A percentile compares a stretch with the other conserved stretches of the same genome.
Evolutionary conservation across 2,329 filamentous ascomycete genomes (phyloP).

Genomic region (Epichloe uncinata): DNA sequence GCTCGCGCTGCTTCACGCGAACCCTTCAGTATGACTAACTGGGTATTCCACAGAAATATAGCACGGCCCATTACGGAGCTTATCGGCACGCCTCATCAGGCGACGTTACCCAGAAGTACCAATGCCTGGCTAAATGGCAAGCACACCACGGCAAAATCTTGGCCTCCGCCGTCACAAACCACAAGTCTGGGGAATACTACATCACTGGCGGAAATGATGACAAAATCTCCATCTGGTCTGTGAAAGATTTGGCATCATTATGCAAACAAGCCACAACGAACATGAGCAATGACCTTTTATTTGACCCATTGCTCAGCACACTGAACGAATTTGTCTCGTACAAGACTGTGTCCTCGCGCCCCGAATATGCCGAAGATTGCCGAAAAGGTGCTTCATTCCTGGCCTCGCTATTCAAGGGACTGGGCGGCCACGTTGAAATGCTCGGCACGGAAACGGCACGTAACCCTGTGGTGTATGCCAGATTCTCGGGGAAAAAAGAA

Average conservation of each 20-base stretch:
- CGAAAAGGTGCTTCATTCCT: constrained; percentile 84
- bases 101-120: constrained; percentile 64
- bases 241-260: constrained; percentile 29
- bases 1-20: background rate
- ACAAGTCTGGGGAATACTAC: constrained; percentile 65
- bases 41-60: constrained; percentile 42
- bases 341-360: constrained; percentile 79
- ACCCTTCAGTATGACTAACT: background rate
- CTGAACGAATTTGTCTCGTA: constrained; percentile 80
- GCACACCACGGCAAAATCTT: constrained; percentile 82
- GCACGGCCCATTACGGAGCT: constrained; percentile 49
- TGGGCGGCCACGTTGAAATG: constrained; percentile 82
- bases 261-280: constrained; percentile 23
- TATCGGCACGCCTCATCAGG: constrained; percentile 34
- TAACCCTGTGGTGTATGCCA: constrained; percentile 88
- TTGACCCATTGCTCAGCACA: constrained; percentile 54
- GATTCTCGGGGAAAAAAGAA: constrained; percentile 65
- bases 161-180: constrained; percentile 62
- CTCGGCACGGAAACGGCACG: constrained; percentile 66
- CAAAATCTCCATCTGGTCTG: constrained; percentile 77
- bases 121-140: constrained; percentile 63
- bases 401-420: constrained; percentile 77
- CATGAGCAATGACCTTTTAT: constrained; percentile 36
- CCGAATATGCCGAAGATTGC: constrained; percentile 82
- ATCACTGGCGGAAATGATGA: constrained; percentile 92